These are phyloP conservation scores for Heterobasidion occidentale DNA, from an alignment of 1,284 basidiomycete genomes.

Conservation along the genomic window DNA sequence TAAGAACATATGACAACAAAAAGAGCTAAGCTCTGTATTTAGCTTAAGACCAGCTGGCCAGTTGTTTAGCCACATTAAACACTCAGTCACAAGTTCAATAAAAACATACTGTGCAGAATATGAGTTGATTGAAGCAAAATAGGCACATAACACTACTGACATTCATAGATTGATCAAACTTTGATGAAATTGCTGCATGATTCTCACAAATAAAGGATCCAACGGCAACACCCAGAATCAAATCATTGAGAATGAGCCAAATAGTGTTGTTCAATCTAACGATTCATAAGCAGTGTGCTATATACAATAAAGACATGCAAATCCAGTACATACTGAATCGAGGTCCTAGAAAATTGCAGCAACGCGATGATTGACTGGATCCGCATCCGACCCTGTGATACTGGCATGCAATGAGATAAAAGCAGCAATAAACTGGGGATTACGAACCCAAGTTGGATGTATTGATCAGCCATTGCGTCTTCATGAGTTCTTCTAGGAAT, in stretches of 20 bases:
- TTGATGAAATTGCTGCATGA: background rate
- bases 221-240: conserved; percentile 72
- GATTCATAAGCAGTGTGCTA: background rate
- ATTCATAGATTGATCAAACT: conserved; percentile 36
- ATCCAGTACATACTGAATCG: conserved; percentile 51
- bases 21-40: conserved; percentile 85
- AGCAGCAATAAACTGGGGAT: background rate
- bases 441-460: background rate
- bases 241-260: conserved; percentile 89
- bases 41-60: conserved; percentile 97
- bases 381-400: conserved; percentile 9
- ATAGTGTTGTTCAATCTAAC: conserved; percentile 83
- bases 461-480: no score
- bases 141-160: conserved; percentile 8
- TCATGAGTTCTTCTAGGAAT: no score
- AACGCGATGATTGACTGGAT: conserved; percentile 5
- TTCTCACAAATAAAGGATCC: conserved; percentile 68
- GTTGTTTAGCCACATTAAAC: conserved; percentile 80
- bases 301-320: background rate
- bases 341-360: conserved; percentile 7
- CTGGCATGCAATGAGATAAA: background rate
- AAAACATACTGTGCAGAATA: conserved; percentile 29
- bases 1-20: conserved; percentile 37
- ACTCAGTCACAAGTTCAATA: conserved; percentile 41
- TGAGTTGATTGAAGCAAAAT: conserved; percentile 6